phyloP scores from a whole-genome alignment of 2,329 filamentous ascomycete species.

The Scytalidium lignicola region DNA sequence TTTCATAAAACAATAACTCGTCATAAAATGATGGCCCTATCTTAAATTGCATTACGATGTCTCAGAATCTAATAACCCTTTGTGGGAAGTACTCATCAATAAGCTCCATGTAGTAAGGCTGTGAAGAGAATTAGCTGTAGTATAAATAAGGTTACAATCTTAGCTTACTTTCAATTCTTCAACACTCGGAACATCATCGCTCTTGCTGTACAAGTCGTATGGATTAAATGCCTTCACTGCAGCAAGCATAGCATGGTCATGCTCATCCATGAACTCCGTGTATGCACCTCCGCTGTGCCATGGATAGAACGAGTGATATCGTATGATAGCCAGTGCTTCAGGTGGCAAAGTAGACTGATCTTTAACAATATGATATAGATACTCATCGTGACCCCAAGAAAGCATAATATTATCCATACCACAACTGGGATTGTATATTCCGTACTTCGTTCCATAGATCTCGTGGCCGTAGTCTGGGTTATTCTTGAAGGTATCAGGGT shows the following conservation, averaged over 20 bases:
- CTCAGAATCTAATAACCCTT: conserved; percentile 47
- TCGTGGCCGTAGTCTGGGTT: conserved; percentile 72
- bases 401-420: conserved; percentile 86
- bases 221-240: conserved; percentile 86
- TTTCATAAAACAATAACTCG: too few species aligned
- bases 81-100: conserved; percentile 71
- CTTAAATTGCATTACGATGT: neutral
- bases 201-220: conserved; percentile 90
- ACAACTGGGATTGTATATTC: conserved; percentile 75
- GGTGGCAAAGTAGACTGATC: conserved; percentile 72
- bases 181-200: conserved; percentile 69
- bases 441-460: conserved; percentile 69
- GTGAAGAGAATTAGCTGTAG: conserved; percentile 6
- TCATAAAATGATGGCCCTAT: too few species aligned
- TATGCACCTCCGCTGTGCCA: conserved; percentile 85
- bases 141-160: neutral
- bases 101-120: conserved; percentile 68
- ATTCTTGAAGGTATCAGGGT: conserved; percentile 67
- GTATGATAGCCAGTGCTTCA: conserved; percentile 85
- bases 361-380: conserved; percentile 81
- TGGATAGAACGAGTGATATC: conserved; percentile 89
- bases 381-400: conserved; percentile 86
- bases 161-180: conserved; percentile 67
- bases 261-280: conserved; percentile 73
- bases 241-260: conserved; percentile 73